phyloP scores from a whole-genome alignment of 2,329 filamentous ascomycete genomes.

The Chrysoporthe puriensis region DNA sequence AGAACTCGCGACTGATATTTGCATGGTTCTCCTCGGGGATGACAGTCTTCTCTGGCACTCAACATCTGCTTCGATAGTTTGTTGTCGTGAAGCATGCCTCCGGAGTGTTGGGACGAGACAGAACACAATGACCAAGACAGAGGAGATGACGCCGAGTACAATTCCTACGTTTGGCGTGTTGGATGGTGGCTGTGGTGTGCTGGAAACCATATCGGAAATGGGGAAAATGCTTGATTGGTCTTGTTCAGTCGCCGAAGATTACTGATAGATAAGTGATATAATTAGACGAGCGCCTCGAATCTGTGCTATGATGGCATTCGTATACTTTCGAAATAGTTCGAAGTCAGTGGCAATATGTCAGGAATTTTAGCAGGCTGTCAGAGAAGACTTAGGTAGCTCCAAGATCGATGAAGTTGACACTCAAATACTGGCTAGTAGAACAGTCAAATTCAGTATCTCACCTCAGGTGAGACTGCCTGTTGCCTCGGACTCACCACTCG shows the following conservation, averaged over 20 bases:
- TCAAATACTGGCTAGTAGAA: not conserved
- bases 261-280: too few relatives aligned
- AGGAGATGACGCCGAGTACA: not conserved
- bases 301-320: too few relatives aligned
- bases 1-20: not conserved
- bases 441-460: not conserved
- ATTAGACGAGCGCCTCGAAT: too few relatives aligned
- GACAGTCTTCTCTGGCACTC: not conserved
- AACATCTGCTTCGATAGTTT: not conserved
- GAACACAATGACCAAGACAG: not conserved
- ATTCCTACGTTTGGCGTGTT: not conserved
- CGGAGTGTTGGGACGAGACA: not conserved
- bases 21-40: not conserved
- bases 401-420: too few relatives aligned
- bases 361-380: too few relatives aligned
- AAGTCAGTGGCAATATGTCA: too few relatives aligned
- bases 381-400: too few relatives aligned
- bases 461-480: not conserved
- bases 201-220: not conserved
- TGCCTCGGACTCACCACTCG: not conserved
- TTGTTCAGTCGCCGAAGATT: too few relatives aligned
- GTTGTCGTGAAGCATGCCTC: not conserved
- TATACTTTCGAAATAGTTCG: too few relatives aligned
- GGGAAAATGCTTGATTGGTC: not conserved
- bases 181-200: not conserved